These are phyloP conservation scores for Cucurbita pepo DNA, from an alignment of 306 rosid genomes.

Conservation along the genomic window DNA sequence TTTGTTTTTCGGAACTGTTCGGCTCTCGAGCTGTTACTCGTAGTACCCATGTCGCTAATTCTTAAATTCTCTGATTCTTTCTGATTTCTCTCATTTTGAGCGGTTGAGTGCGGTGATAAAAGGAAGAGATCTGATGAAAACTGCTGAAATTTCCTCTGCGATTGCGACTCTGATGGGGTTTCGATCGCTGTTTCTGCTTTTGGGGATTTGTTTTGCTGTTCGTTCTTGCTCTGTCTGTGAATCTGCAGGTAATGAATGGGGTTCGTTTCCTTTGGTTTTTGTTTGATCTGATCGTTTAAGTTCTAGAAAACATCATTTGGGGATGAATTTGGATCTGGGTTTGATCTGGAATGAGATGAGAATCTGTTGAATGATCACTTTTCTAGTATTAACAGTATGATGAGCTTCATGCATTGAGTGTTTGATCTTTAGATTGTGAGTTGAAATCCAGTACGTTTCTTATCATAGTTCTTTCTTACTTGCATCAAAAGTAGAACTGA, in stretches of 20 bases:
- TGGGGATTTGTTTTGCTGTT: constrained; percentile 30
- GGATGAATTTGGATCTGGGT: constrained; percentile 14
- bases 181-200: constrained; percentile 26
- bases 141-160: constrained; percentile 7
- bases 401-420: neutral
- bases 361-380: neutral
- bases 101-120: neutral
- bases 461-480: neutral
- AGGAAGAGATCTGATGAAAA: constrained; percentile 26
- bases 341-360: neutral
- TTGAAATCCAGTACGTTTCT: neutral
- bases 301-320: neutral
- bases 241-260: constrained; percentile 58
- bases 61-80: constrained; percentile 9
- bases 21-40: constrained; percentile 11
- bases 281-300: constrained; percentile 6
- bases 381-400: neutral
- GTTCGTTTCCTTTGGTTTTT: neutral
- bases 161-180: constrained; percentile 31
- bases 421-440: neutral
- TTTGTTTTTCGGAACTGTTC: constrained; percentile 10
- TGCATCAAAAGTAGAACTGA: neutral
- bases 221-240: constrained; percentile 26
- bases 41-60: neutral
- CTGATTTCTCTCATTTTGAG: constrained; percentile 14